These are phyloP conservation scores for Colletotrichum sp. DNA, from an alignment of 2,329 filamentous ascomycete genomes.

Conservation along the genomic window DNA sequence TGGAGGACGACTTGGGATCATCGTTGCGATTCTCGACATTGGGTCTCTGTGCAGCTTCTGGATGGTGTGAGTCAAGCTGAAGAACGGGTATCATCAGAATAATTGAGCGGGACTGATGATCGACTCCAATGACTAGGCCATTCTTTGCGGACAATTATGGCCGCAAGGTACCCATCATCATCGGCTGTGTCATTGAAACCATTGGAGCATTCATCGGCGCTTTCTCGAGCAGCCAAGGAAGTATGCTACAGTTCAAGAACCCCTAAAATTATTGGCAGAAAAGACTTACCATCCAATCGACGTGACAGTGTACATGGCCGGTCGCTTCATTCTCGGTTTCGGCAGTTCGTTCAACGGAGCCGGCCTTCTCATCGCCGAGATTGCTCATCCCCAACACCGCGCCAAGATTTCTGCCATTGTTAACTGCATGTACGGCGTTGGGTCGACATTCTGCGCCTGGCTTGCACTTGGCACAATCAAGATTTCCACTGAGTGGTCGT, in stretches of 20 bases:
- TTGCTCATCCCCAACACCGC: not conserved
- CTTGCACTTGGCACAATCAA: not conserved
- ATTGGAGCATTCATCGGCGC: conserved; percentile 44
- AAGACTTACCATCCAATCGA: not conserved
- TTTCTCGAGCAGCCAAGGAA: conserved; percentile 45
- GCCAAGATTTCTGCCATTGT: not conserved
- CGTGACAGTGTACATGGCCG: conserved; percentile 30
- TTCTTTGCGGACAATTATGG: conserved; percentile 45
- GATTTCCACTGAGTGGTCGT: not conserved
- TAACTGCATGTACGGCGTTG: not conserved
- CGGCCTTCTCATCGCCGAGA: not conserved
- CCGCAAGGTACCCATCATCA: conserved; percentile 45
- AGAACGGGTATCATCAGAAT: not conserved
- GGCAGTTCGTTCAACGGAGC: conserved; percentile 57
- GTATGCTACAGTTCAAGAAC: conserved; percentile 30
- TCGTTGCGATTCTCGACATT: conserved; percentile 56
- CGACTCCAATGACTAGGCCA: not conserved
- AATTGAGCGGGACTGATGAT: not conserved
- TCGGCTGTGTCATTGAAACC: conserved; percentile 50
- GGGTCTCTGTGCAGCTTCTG: conserved; percentile 52
- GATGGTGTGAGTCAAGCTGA: conserved; percentile 43
- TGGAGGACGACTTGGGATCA: conserved; percentile 47
- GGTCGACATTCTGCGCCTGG: not conserved
- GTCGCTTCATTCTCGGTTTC: conserved; percentile 36
- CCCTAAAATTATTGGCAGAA: accelerated